Evolutionary conservation across 1,284 basidiomycete genomes (phyloP).

Genomic region (Malassezia arunalokei): DNA sequence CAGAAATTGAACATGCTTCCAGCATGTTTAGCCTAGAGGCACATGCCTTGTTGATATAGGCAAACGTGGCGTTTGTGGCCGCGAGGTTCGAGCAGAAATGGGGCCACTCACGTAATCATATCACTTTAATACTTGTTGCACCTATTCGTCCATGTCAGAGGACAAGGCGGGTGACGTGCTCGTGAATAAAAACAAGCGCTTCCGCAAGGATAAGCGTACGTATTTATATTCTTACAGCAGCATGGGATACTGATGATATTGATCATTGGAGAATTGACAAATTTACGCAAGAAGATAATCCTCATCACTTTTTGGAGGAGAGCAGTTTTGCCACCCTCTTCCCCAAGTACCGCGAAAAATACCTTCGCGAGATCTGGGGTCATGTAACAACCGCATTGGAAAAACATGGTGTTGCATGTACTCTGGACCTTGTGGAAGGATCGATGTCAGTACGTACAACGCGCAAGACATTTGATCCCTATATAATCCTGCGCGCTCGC

Average conservation of each 20-base stretch:
- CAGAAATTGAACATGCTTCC: too few relatives aligned
- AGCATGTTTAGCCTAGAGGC: too few relatives aligned
- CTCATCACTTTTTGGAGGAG: slow-evolving; percentile 71
- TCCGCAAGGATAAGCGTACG: slow-evolving; percentile 42
- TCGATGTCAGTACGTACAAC: slow-evolving; percentile 96
- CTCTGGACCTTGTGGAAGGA: slow-evolving; percentile 86
- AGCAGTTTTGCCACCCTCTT: slow-evolving; percentile 95
- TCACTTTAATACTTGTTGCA: neutral
- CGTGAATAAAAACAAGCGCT: slow-evolving; percentile 40
- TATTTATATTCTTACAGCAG: slow-evolving; percentile 3
- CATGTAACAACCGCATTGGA: slow-evolving; percentile 80
- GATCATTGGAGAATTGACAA: slow-evolving; percentile 93
- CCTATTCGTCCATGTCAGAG: neutral
- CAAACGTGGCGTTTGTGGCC: too few relatives aligned
- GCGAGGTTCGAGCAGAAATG: too few relatives aligned
- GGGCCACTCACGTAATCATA: neutral
- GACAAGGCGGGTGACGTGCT: slow-evolving; percentile 1
- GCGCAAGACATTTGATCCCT: slow-evolving; percentile 91
- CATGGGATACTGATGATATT: slow-evolving; percentile 95
- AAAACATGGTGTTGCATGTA: slow-evolving; percentile 70
- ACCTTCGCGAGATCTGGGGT: slow-evolving; percentile 86
- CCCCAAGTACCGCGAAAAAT: slow-evolving; percentile 95
- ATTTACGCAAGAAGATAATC: slow-evolving; percentile 62
- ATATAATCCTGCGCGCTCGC: slow-evolving; percentile 85
- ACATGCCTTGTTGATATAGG: too few relatives aligned